These are phyloP conservation scores for Mycena citricolor DNA, from an alignment of 1,284 basidiomycete species.

Conservation along the genomic window DNA sequence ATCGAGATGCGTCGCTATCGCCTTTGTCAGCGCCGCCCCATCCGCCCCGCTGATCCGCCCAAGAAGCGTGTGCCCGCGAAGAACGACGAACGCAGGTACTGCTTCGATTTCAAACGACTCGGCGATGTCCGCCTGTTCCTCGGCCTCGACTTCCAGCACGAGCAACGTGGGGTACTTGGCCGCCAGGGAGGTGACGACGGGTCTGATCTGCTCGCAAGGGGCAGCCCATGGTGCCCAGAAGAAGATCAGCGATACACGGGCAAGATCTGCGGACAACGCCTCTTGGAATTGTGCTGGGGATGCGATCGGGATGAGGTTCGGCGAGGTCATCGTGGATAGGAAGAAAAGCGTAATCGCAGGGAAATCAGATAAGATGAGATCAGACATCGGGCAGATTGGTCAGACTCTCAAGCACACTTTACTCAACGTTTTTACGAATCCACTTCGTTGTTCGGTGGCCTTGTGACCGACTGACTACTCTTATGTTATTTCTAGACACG, in stretches of 20 bases:
- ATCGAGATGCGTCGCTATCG: constrained; percentile 58
- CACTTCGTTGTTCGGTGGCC: no score
- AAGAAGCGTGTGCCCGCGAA: constrained; percentile 89
- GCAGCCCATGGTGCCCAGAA: constrained; percentile 95
- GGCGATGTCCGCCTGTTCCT: constrained; percentile 83
- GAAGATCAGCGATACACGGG: constrained; percentile 80
- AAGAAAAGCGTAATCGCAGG: no score
- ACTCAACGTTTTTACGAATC: no score
- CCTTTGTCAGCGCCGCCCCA: constrained; percentile 62
- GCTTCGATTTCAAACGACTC: constrained; percentile 93
- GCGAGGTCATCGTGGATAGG: no score
- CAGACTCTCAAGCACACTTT: no score
- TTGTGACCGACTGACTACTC: no score
- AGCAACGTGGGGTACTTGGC: constrained; percentile 64
- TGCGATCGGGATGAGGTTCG: constrained; percentile 56
- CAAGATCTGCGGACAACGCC: constrained; percentile 74
- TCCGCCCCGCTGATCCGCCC: constrained; percentile 84
- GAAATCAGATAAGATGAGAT: no score
- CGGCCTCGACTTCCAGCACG: constrained; percentile 79
- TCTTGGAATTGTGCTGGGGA: constrained; percentile 75
- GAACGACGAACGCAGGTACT: constrained; percentile 85
- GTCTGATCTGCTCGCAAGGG: constrained; percentile 87
- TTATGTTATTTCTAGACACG: no score
- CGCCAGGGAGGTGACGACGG: constrained; percentile 69
- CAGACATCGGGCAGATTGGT: no score